Conservation (phyloP, 345 rosid genomes). For the Hypericum perforatum region DNA sequence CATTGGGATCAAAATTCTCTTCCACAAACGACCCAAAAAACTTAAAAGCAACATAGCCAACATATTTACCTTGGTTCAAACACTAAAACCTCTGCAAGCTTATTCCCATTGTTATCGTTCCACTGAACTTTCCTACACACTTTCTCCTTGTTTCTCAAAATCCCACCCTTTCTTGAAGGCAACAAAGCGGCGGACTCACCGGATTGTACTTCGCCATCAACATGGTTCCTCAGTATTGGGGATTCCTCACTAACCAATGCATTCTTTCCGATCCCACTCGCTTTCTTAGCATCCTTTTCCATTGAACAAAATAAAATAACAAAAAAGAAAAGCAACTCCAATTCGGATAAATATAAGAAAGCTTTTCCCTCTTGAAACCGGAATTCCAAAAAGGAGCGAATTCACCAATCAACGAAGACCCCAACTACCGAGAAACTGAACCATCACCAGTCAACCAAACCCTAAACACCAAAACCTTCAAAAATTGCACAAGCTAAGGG, state of each 20-base stretch:
- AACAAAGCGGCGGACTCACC: constrained; percentile 62
- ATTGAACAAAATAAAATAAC: not conserved
- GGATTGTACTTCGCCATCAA: constrained; percentile 42
- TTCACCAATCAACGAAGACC: not conserved
- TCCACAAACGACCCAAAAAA: not conserved
- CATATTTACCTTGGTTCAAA: constrained; percentile 71
- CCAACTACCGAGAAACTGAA: constrained; percentile 5
- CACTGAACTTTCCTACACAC: constrained; percentile 69
- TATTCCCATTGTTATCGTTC: constrained; percentile 79
- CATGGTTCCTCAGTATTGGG: constrained; percentile 23
- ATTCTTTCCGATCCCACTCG: constrained; percentile 14
- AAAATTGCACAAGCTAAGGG: not conserved
- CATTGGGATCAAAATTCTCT: too few species aligned
- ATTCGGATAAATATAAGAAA: not conserved
- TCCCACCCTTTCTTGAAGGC: constrained; percentile 63
- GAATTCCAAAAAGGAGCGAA: not conserved
- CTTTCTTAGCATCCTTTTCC: constrained; percentile 18
- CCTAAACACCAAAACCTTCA: not conserved
- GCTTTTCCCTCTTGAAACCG: not conserved
- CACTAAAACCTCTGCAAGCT: constrained; percentile 71
- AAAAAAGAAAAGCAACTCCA: not conserved
- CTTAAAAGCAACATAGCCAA: constrained; percentile 6
- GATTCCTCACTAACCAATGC: constrained; percentile 10
- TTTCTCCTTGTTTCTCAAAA: constrained; percentile 51
- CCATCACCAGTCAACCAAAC: constrained; percentile 9